Percentiles rank a stretch among this genome's conserved stretches.
phyloP scores from a whole-genome alignment of 2,329 filamentous ascomycete genomes.

The Juglanconis sp. region DNA sequence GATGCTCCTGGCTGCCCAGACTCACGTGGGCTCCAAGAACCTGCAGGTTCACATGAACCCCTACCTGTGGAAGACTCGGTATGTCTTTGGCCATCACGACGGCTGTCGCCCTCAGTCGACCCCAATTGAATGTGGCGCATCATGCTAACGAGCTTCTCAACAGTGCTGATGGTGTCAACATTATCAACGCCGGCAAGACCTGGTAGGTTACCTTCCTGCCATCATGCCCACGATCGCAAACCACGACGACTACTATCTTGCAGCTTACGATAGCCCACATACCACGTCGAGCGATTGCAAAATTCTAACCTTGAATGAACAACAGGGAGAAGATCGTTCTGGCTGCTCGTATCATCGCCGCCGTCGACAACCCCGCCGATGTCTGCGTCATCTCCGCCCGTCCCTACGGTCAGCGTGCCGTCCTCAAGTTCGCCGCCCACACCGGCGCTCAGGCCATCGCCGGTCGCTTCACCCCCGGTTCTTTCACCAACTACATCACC shows the following conservation, averaged over 20 bases:
- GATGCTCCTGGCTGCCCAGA: slow-evolving; percentile 96
- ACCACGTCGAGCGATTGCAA: not conserved
- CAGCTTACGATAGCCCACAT: not conserved
- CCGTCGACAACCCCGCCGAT: slow-evolving; percentile 99
- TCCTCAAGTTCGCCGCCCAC: slow-evolving; percentile 99
- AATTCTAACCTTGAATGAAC: not conserved
- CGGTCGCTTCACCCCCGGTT: slow-evolving; percentile 99
- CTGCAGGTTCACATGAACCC: slow-evolving; percentile 98
- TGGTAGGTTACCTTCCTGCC: slow-evolving; percentile 61
- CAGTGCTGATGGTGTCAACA: slow-evolving; percentile 95
- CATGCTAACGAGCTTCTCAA: slow-evolving; percentile 40
- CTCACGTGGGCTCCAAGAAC: slow-evolving; percentile 98
- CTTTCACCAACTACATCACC: slow-evolving; percentile 99
- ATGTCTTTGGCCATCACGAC: not conserved
- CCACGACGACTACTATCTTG: not conserved
- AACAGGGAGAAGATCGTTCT: slow-evolving; percentile 98
- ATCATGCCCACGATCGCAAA: not conserved
- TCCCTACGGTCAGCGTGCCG: slow-evolving; percentile 98
- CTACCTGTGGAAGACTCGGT: slow-evolving; percentile 85
- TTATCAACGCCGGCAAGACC: slow-evolving; percentile 99
- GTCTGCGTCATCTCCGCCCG: slow-evolving; percentile 99
- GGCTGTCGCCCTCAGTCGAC: too few species aligned
- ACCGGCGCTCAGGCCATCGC: slow-evolving; percentile 97
- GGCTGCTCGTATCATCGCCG: slow-evolving; percentile 96
- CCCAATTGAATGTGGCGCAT: not conserved